A percentile compares a stretch with the other conserved stretches of the same genome.
These are phyloP conservation scores for Kandelia obovata DNA, from an alignment of 345 rosid species.

Conservation along the genomic window DNA sequence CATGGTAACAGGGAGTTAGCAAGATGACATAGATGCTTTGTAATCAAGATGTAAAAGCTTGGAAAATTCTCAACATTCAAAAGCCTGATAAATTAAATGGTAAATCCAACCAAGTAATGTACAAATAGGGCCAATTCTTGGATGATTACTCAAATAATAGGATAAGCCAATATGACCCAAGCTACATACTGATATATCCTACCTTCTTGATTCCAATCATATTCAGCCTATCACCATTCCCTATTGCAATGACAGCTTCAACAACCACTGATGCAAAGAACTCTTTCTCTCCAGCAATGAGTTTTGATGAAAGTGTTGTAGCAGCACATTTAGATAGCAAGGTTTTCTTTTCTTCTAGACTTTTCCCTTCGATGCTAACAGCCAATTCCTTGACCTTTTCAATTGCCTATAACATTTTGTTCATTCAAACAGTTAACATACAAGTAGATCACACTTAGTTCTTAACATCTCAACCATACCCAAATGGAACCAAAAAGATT, in stretches of 20 bases:
- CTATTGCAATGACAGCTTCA: constrained; percentile 89
- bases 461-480: neutral
- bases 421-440: neutral
- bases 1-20: neutral
- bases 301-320: constrained; percentile 93
- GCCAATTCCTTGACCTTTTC: constrained; percentile 81
- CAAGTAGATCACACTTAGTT: neutral
- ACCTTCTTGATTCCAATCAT: constrained; percentile 98
- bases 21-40: neutral
- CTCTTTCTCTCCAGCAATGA: constrained; percentile 95
- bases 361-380: constrained; percentile 85
- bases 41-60: neutral
- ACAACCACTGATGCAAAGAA: constrained; percentile 94
- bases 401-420: constrained; percentile 51
- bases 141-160: neutral
- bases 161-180: too few relatives aligned
- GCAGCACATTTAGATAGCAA: constrained; percentile 89
- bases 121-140: neutral
- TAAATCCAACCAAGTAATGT: too few relatives aligned
- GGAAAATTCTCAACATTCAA: neutral
- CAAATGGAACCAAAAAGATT: neutral
- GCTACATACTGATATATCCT: neutral
- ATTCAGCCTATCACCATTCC: constrained; percentile 70
- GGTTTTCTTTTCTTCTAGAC: constrained; percentile 84
- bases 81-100: neutral